Evolutionary conservation across 2,329 filamentous ascomycete species (phyloP), one percentile per base, ranked within the genome.

Genomic region (Didymella keratinophila): DNA sequence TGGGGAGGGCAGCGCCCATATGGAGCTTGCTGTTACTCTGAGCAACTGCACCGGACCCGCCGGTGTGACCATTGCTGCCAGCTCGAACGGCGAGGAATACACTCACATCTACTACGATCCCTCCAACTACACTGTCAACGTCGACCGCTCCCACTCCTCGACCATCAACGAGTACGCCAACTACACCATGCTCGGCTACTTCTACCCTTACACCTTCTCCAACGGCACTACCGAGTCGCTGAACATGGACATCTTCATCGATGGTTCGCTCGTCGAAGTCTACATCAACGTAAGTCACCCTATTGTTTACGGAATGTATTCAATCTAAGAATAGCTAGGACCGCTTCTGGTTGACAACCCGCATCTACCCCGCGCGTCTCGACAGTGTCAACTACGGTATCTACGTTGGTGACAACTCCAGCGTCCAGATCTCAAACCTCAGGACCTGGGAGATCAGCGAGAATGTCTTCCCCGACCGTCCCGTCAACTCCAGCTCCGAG

Each of bases 211-310:
- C 72, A 78, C 75, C 5, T 67, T 77, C 47, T 58, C 66, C 45
- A 65, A 69, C 32, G 66, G 71, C n/a, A 73, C 68, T 1, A 65
- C 62, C 0, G 81, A 83, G 64, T 69, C 73, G 18, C 70, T 82
- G 30, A 65, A 69, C 6, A 76, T 82, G 70, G 70, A 81, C 54
- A 70, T 83, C 56, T 82, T 80, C 67, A 63, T 83, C 39, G 81
- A 83, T 56, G 80, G 80, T 23, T 80, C 78, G 1, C 68, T 82
- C 23, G 67, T 82, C 0, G 81, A 83, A 67, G 65, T 83, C 25
- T 81, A 79, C 61, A 68, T 81, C 41, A 82, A 82, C 58, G 70
- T 72, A 62, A 69, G 68, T 65, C 18, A 16, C 20, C 7, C 6
- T 30, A 27, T 21, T 11, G 37, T 11, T 20, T 20, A 34, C 21